These are phyloP conservation scores for Pleurotus tuoliensis DNA, from an alignment of 768 basidiomycete genomes.

Conservation along the genomic window DNA sequence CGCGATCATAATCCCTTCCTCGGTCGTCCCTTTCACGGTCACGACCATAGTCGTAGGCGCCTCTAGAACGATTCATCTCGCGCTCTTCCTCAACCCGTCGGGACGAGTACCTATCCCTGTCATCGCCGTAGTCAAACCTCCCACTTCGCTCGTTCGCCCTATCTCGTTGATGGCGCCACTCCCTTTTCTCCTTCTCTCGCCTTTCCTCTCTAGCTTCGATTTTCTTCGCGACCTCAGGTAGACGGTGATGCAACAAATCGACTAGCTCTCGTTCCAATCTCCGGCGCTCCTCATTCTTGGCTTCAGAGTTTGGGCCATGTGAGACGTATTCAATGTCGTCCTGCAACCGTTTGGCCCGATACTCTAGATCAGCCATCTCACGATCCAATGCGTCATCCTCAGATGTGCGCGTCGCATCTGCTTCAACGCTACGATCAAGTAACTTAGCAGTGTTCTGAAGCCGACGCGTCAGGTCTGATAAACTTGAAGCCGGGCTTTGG, in stretches of 20 bases:
- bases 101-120: constrained; percentile 36
- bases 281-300: constrained; percentile 83
- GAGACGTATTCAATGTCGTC: constrained; percentile 89
- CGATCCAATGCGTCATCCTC: constrained; percentile 91
- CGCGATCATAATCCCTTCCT: constrained; percentile 32
- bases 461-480: constrained; percentile 84
- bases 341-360: constrained; percentile 80
- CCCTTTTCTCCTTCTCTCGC: constrained; percentile 72
- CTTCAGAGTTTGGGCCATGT: constrained; percentile 63
- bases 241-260: constrained; percentile 80
- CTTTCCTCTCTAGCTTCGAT: constrained; percentile 76
- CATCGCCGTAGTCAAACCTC: constrained; percentile 50
- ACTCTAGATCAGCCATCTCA: constrained; percentile 83
- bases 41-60: constrained; percentile 19
- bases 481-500: constrained; percentile 57
- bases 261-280: constrained; percentile 86
- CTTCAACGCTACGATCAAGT: constrained; percentile 73
- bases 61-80: constrained; percentile 14
- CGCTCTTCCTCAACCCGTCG: constrained; percentile 29
- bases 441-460: constrained; percentile 74
- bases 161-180: constrained; percentile 78
- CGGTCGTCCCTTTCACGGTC: constrained; percentile 41
- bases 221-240: constrained; percentile 87
- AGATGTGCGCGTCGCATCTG: constrained; percentile 52
- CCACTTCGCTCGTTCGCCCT: constrained; percentile 79